A percentile compares a stretch with the other conserved stretches of the same genome.
phyloP scores from a whole-genome alignment of 2,329 filamentous ascomycete genomes.

The Colletotrichum aenigma region DNA sequence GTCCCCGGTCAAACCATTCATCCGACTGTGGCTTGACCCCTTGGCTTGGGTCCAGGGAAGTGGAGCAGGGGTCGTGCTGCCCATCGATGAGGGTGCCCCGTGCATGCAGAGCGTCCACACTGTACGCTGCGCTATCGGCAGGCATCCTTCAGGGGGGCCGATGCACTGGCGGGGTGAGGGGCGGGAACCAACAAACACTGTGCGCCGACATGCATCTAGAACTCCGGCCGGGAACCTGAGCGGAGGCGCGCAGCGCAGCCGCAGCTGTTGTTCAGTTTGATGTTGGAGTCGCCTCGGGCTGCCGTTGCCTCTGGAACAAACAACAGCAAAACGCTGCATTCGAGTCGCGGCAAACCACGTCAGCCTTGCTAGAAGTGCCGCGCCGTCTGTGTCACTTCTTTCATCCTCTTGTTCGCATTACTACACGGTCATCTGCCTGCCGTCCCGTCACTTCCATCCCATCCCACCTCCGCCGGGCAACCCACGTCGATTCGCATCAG shows the following conservation, averaged over 20 bases:
- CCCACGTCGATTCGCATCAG: background rate
- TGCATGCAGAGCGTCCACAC: background rate
- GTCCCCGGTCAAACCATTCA: background rate
- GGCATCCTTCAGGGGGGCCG: background rate
- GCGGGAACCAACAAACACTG: background rate
- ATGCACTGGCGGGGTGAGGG: background rate
- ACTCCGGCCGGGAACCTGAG: background rate
- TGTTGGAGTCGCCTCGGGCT: background rate
- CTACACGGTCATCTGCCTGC: background rate
- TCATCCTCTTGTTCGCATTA: background rate
- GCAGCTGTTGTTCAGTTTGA: background rate
- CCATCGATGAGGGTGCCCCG: background rate
- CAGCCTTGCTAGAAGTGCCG: background rate
- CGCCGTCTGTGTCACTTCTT: background rate
- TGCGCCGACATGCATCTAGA: background rate
- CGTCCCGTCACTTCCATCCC: background rate
- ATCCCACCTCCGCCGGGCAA: background rate
- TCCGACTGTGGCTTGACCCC: background rate
- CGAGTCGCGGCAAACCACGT: background rate
- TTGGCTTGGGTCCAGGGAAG: background rate
- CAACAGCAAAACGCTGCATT: background rate
- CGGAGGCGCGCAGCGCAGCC: background rate
- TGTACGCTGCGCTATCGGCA: background rate
- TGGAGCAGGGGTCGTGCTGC: background rate
- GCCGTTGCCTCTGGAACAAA: background rate